Evolutionary conservation across 441 rosid genomes (phyloP), one percentile per base, ranked within the genome.

Genomic region (Adansonia gregorii): DNA sequence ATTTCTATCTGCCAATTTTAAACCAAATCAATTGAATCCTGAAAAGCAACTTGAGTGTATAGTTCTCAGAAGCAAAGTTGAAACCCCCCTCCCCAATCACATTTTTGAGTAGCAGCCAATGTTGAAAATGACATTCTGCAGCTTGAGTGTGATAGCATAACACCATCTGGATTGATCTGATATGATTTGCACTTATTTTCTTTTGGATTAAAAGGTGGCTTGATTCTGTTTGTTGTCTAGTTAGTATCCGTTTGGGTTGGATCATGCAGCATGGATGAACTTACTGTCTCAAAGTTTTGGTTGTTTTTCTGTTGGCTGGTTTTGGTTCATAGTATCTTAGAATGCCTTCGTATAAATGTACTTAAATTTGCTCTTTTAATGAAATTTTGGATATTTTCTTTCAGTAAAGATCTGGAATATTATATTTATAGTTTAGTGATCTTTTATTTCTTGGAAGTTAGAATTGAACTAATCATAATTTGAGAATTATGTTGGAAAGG

Each of bases 271-370:
- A 48, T 20, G 39, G 67, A 56, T 41, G 41, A 73, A 11, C 55
- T 39, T 19, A 55, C 54, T 56, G 63, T 39, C 66, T 48, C 76
- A 11, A 19, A 56, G 54, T 41, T 56, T 64, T 56, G 54, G 76
- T 58, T 58, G 12, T 20, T 41, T 35, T 58, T 58, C 54, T 59
- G 39, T 58, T 73, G 76, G 76, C 20, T 24, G 52, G 14, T 58
- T 73, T 58, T 73, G 67, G 15, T 59, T 20, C 54, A 73, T 59
- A 14, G 54, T 7, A 20, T 73, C 67, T 43, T 43, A 43, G 39
- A 61, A 19, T 56, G 19, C 66, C 41, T 59, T 19, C 54, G 20
- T 39, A 41, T 41, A 27, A 48, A 56, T 35, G 39, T 6, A 55
- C 14, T 11, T 5, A n/a, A 35, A 39, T 35, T 3, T 9, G 20